Evolutionary conservation across 2,329 filamentous ascomycete genomes (phyloP).

Genomic region (Diaporthe destruens): DNA sequence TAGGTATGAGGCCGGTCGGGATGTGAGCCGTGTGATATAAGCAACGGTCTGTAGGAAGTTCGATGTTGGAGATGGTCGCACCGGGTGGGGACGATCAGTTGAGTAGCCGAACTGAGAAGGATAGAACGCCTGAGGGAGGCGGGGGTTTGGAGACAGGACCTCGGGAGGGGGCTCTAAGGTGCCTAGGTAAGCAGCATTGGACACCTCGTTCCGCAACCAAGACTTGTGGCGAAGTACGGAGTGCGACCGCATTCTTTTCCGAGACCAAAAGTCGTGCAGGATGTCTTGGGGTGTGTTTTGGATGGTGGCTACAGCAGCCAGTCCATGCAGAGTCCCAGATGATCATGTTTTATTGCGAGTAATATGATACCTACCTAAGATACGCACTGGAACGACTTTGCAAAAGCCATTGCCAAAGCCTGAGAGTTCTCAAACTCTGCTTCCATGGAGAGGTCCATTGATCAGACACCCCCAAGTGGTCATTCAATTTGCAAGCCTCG

Average conservation of each 20-base stretch:
- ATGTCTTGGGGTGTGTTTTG: neutral
- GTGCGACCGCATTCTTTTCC: neutral
- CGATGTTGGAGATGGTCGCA: constrained; percentile 18
- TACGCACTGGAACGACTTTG: neutral
- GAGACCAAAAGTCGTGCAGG: neutral
- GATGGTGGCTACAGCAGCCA: too few species aligned
- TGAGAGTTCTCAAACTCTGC: neutral
- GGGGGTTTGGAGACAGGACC: constrained; percentile 21
- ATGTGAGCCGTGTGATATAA: neutral
- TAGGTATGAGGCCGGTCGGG: neutral
- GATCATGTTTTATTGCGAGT: neutral
- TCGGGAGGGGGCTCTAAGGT: neutral
- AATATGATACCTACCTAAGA: too few species aligned
- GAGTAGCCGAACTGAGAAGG: neutral
- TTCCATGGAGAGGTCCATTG: too few species aligned
- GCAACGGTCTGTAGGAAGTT: neutral
- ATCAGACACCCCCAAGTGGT: too few species aligned
- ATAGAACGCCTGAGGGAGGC: constrained; percentile 2
- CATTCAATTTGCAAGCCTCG: neutral
- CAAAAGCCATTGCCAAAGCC: neutral
- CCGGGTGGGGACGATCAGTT: constrained; percentile 4
- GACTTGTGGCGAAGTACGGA: neutral
- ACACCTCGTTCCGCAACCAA: constrained; percentile 5
- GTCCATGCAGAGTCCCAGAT: neutral
- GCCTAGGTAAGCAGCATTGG: neutral